Conservation (phyloP, 2,329 filamentous ascomycete species). For the Blastomyces parvus region DNA sequence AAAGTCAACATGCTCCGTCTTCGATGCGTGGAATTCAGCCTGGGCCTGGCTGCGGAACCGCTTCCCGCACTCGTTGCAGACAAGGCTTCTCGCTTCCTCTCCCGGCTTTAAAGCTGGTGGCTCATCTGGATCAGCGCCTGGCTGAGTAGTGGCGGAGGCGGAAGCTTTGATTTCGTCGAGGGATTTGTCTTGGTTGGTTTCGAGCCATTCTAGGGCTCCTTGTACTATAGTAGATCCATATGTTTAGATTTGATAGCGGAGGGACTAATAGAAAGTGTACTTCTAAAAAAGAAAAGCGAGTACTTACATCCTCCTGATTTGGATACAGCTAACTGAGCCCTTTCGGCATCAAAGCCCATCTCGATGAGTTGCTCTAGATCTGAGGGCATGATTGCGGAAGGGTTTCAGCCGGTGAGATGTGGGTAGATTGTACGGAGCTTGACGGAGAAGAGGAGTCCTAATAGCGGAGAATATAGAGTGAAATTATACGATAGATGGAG, state of each 20-base stretch:
- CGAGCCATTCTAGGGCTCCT: slow-evolving; percentile 88
- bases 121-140: slow-evolving; percentile 46
- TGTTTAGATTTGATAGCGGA: background rate
- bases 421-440: background rate
- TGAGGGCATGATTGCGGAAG: slow-evolving; percentile 31
- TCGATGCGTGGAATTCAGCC: slow-evolving; percentile 82
- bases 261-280: background rate
- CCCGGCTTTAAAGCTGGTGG: slow-evolving; percentile 60
- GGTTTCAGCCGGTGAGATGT: background rate
- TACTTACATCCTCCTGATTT: slow-evolving; percentile 66
- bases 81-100: slow-evolving; percentile 64
- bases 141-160: slow-evolving; percentile 32
- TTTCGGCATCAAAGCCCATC: slow-evolving; percentile 73
- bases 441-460: background rate
- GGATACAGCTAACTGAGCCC: slow-evolving; percentile 74
- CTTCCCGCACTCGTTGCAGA: slow-evolving; percentile 94
- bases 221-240: slow-evolving; percentile 51
- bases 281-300: background rate
- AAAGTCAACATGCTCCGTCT: slow-evolving; percentile 87
- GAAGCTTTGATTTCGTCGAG: slow-evolving; percentile 34
- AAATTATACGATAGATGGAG: background rate
- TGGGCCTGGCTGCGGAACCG: slow-evolving; percentile 71
- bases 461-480: background rate
- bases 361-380: slow-evolving; percentile 54
- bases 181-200: slow-evolving; percentile 78